Evolutionary conservation across 116 monocot genomes (phyloP), one percentile per base, ranked within the genome.

Genomic region (Iris pallida): DNA sequence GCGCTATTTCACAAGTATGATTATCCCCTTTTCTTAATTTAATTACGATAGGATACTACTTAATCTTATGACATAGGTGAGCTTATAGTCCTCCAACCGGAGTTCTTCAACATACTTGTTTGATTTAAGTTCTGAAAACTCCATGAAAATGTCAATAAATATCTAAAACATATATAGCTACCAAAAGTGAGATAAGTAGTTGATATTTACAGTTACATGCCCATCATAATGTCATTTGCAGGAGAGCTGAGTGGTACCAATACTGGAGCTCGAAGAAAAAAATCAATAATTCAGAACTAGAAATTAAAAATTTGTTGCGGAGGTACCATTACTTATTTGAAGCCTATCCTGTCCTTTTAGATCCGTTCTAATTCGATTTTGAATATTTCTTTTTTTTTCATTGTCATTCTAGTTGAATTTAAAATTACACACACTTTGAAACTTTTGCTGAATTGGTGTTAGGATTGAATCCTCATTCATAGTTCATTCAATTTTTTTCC

Each of bases 181-280:
- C n/a, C n/a, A n/a, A 17, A 55, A 7, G 55, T 3, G 5, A 6
- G 7, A 7, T 19, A 8, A 20, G 8, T 20, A 13, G 20, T 20
- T 20, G 20, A 19, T 20, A 20, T 18, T 8, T 19, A 53, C 41
- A 7, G 16, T 67, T 67, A 16, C n/a, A n/a, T 61, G 61, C 8
- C 43, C 20, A 53, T 67, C 9, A 17, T 10, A 19, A 18, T 64
- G 17, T 19, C 8, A 17, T 55, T 64, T 53, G 16, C 74, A 89
- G 87, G 90, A 90, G 69, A 90, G 79, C 61, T 83, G 87, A 9
- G 19, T 73, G 49, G 78, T 78, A 6, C 72, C 72, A 5, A 73
- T 78, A 5, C 87, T 90, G 15, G 90, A 90, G 79, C 90, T 84
- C 0, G 90, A 90, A n/a, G n/a, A n/a, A n/a, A n/a, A n/a, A n/a